Evolutionary conservation across 805 yeast genomes (phyloP).

Genomic region (Kurtzmaniella cleridarum): DNA sequence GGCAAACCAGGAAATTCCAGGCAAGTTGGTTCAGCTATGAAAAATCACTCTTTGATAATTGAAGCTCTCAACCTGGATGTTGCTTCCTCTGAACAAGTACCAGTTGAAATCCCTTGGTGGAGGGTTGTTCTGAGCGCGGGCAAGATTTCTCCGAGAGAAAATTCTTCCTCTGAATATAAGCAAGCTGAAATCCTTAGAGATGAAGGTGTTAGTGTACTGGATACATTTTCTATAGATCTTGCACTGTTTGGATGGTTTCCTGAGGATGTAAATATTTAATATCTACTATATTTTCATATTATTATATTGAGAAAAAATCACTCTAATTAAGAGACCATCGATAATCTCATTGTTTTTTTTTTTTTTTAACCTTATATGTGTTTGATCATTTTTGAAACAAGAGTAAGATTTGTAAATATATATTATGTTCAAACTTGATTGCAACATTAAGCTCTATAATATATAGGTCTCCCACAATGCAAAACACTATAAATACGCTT

Average conservation of each 20-base stretch:
- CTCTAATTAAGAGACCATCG: no score
- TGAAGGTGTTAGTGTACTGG: conserved; percentile 44
- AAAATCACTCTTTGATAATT: conserved; percentile 30
- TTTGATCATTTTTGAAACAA: no score
- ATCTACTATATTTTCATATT: no score
- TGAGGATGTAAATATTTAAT: conserved; percentile 27
- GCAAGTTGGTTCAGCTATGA: conserved; percentile 69
- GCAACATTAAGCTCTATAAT: no score
- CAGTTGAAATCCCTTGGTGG: conserved; percentile 67
- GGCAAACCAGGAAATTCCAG: conserved; percentile 63
- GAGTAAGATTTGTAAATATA: no score
- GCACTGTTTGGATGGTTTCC: conserved; percentile 69
- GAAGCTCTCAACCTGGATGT: conserved; percentile 18
- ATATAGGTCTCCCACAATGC: no score
- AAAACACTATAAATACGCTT: no score
- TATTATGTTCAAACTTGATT: no score
- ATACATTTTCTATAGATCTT: conserved; percentile 35
- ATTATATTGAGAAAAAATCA: no score
- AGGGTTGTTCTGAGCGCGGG: conserved; percentile 65
- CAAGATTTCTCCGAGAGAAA: conserved; percentile 48
- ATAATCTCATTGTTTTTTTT: no score
- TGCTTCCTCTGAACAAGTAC: conserved; percentile 5
- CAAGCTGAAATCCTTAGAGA: conserved; percentile 42
- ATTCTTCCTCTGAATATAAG: conserved; percentile 31
- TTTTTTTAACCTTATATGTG: no score